phyloP scores from a whole-genome alignment of 1,284 basidiomycete genomes.

The Anthracocystis setariae region DNA sequence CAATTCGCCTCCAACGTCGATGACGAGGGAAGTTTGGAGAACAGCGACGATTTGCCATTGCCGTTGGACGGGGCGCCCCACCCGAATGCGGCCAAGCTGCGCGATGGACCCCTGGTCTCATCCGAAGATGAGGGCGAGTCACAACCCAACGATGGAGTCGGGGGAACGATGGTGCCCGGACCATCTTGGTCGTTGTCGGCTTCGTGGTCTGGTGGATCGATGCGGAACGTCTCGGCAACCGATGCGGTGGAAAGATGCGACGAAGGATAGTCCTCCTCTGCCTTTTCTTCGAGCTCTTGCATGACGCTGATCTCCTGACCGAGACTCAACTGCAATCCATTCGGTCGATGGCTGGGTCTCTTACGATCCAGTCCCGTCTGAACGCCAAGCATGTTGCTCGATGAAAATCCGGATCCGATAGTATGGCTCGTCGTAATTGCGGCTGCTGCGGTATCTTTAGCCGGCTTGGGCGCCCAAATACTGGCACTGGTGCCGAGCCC shows the following conservation, averaged over 20 bases:
- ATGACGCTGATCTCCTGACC: slow-evolving; percentile 51
- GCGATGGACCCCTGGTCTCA: slow-evolving; percentile 23
- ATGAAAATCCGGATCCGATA: slow-evolving; percentile 22
- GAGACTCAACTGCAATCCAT: slow-evolving; percentile 45
- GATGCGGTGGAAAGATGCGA: slow-evolving; percentile 30
- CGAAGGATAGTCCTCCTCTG: slow-evolving; percentile 32
- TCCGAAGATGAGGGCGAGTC: slow-evolving; percentile 26
- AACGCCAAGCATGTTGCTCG: slow-evolving; percentile 32
- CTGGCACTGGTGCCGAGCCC: slow-evolving; percentile 41
- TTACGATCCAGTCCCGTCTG: slow-evolving; percentile 35
- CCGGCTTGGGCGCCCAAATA: slow-evolving; percentile 48
- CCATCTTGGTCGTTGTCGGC: slow-evolving; percentile 12
- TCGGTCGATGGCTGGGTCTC: slow-evolving; percentile 41
- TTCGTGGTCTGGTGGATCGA: slow-evolving; percentile 22
- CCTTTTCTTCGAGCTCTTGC: slow-evolving; percentile 44
- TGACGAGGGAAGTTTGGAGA: slow-evolving; percentile 31
- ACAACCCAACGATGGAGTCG: slow-evolving; percentile 38
- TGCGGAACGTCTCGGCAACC: slow-evolving; percentile 18
- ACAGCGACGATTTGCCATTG: slow-evolving; percentile 26
- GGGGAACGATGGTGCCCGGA: slow-evolving; percentile 43
- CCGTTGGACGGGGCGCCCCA: slow-evolving; percentile 18
- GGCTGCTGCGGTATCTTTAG: slow-evolving; percentile 7
- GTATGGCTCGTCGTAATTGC: slow-evolving; percentile 18
- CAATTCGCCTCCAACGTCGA: slow-evolving; percentile 41
- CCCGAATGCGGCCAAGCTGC: slow-evolving; percentile 37